A percentile compares a stretch with the other conserved stretches of the same genome.
phyloP scores from a whole-genome alignment of 345 rosid species.

The Heritiera littoralis region DNA sequence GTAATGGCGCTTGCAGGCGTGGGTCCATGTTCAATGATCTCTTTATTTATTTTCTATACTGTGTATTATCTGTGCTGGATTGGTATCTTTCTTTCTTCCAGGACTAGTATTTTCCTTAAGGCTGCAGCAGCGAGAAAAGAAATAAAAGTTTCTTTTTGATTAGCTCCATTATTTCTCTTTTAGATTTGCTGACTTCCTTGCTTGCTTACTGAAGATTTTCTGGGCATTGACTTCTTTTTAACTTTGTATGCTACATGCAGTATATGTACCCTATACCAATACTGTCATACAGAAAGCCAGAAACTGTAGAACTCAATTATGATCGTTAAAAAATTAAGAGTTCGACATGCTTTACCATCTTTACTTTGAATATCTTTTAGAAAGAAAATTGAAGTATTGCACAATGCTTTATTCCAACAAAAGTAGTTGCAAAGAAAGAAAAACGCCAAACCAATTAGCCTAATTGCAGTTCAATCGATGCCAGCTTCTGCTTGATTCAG shows the following conservation, averaged over 20 bases:
- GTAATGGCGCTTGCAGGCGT: conserved; percentile 43
- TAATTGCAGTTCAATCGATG: background rate
- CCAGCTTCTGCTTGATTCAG: background rate
- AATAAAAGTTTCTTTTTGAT: background rate
- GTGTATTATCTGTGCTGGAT: background rate
- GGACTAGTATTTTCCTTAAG: background rate
- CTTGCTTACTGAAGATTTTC: background rate
- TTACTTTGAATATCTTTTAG: background rate
- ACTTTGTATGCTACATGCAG: background rate
- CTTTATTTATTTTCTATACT: background rate
- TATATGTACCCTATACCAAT: background rate
- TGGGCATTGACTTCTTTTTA: background rate
- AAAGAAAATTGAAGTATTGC: background rate
- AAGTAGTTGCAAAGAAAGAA: background rate
- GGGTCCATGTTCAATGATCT: conserved; percentile 34
- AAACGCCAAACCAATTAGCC: background rate
- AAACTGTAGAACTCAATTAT: background rate
- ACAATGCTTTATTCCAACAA: background rate
- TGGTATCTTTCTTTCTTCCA: background rate
- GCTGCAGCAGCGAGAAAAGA: background rate
- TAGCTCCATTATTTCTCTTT: conserved; percentile 4
- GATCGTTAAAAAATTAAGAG: background rate
- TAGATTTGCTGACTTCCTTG: background rate
- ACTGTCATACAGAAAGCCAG: background rate
- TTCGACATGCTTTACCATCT: too few relatives aligned